Evolutionary conservation across 2,329 filamentous ascomycete species (phyloP), one percentile per base, ranked within the genome.

Genomic region (Pseudocercospora vitis): DNA sequence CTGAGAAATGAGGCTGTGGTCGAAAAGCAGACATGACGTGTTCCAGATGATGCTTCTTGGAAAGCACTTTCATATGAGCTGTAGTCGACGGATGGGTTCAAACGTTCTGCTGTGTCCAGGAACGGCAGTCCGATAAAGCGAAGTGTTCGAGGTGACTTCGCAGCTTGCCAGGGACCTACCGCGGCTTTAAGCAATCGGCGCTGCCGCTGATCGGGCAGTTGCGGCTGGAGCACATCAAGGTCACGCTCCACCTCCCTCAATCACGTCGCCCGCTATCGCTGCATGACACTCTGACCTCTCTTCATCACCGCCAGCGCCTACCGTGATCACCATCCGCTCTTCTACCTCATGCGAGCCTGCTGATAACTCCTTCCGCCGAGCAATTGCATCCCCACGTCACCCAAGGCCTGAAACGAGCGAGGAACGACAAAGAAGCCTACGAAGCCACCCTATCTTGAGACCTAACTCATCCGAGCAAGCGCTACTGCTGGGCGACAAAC

Each of bases 401-500:
- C 18, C 37, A 19, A 40, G 23, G 37, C 37, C 37, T 40, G 40
- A 45, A 45, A 45, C 40, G 40, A 29, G 24, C 24, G 40, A 45
- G 21, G 5, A 26, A 24, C 24, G 40, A 45, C 40, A 45, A 45
- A 45, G 40, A 45, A 45, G 40, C n/a, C 26, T 19, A 26, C n/a
- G 40, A 28, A 26, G 40, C 40, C 18, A 28, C 40, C 21, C 21
- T 16, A 45, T 26, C 40, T 45, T 26, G 40, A 16, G 40, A 45
- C 19, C 24, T 4, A 21, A 11, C 19, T 23, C 37, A 40, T 19
- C 19, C 16, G 40, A 26, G 40, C 40, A 45, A 26, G 40, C 21
- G 14, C 40, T 21, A 26, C 21, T 45, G 12, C 24, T 9, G 12
- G 21, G 9, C 11, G 9, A 28, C 21, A n/a, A 28, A 19, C 24